phyloP scores from a whole-genome alignment of 225 moss, liverwort and hornwort genomes.

The Bryoerythrophyllum caledonicum region DNA sequence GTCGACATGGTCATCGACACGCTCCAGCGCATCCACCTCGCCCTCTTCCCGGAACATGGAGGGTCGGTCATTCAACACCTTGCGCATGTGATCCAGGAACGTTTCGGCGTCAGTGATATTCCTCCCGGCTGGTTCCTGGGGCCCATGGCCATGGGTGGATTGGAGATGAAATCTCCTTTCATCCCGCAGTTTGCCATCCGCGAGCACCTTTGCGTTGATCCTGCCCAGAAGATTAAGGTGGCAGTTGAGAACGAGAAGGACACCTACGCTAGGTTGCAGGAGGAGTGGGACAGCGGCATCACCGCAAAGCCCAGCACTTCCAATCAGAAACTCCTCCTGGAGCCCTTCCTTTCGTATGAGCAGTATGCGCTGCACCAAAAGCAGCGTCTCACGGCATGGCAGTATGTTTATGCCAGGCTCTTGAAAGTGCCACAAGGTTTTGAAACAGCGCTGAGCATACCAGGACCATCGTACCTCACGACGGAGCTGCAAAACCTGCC shows the following conservation, averaged over 20 bases:
- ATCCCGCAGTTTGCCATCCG: conserved; percentile 33
- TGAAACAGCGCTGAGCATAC: not conserved
- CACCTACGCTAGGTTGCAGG: conserved; percentile 11
- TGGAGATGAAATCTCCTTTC: conserved; percentile 29
- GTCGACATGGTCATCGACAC: conserved; percentile 34
- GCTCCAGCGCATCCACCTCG: conserved; percentile 27
- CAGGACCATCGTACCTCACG: not conserved
- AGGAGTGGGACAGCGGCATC: conserved; percentile 21
- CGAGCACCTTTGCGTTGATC: not conserved
- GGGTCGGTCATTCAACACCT: conserved; percentile 28
- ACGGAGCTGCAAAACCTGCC: not conserved
- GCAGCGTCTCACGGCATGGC: conserved; percentile 3
- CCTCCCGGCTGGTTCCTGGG: conserved; percentile 31
- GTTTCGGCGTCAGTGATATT: conserved; percentile 24
- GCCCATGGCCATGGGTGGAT: conserved; percentile 32
- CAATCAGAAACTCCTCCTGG: not conserved
- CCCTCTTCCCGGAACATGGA: conserved; percentile 22
- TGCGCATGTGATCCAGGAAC: conserved; percentile 15
- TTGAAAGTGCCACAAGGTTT: not conserved
- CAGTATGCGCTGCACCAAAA: conserved; percentile 22
- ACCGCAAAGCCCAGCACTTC: conserved; percentile 7
- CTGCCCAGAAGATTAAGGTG: not conserved
- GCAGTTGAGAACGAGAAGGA: conserved; percentile 10
- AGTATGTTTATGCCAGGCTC: not conserved
- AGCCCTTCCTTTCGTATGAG: conserved; percentile 30